Evolutionary conservation across 2,329 filamentous ascomycete species (phyloP), one percentile per base, ranked within the genome.

Genomic region (Penicillium sclerotiorum): DNA sequence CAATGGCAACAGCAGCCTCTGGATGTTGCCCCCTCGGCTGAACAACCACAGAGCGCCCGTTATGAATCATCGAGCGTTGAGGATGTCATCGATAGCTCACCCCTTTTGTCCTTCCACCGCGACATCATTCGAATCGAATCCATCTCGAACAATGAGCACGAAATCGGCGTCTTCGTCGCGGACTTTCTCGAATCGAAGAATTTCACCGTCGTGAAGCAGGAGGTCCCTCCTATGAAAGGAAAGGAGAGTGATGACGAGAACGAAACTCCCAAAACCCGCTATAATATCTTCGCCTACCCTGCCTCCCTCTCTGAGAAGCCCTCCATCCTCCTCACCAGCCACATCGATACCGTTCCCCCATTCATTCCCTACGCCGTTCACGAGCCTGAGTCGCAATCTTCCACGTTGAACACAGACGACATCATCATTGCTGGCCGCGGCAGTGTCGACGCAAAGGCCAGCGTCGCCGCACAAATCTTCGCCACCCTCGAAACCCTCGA

Each of bases 111-210:
- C 15, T 80, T 95, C 11, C 91, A 95, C 73, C 83, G 85, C 45
- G 80, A 83, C 13, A 82, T 96, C n/a, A 79, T 92, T 23, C 78
- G 87, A 50, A 87, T 87, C 37, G 79, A 87, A 42, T 95, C 90
- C 1, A 80, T 90, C 55, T 85, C 82, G 3, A 82, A 82, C 38
- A 79, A 86, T 54, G 91, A 96, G 68, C 73, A 81, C 35, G 73
- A 79, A 1, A 84, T 91, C 7, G 89, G 86, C 36, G 66, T 80
- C 40, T 90, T 86, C 72, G 79, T 96, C 5, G 77, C 81, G 28
- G 73, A 80, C 1, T 90, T 89, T 62, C 82, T 96, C 5, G 68
- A 77, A 49, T 65, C 71, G 3, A 77, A 80, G 52, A 78, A 81
- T 58, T 87, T 86, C 69, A 82, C 77, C 0, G 84, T 87, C 25